Conservation (phyloP, 305 asterid species). For the Fraxinus xanthoxyloides region DNA sequence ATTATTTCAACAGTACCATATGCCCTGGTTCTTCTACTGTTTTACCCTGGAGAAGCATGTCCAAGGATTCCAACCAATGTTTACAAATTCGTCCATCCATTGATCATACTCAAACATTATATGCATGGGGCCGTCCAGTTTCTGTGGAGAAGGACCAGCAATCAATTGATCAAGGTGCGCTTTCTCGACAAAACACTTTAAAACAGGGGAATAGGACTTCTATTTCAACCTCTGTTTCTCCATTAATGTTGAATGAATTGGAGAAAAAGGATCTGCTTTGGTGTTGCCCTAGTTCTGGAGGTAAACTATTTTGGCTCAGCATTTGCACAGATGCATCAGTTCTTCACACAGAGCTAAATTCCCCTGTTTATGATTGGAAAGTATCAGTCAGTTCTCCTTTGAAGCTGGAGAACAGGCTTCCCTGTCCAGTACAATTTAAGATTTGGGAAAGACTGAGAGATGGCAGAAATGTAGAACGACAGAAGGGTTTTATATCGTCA, state of each 20-base stretch:
- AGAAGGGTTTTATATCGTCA: conserved; percentile 70
- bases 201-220: conserved; percentile 50
- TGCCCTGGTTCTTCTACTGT: conserved; percentile 59
- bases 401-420: conserved; percentile 95
- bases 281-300: conserved; percentile 77
- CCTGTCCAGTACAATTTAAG: conserved; percentile 75
- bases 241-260: conserved; percentile 74
- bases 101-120: conserved; percentile 54
- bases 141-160: conserved; percentile 70
- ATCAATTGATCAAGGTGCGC: conserved; percentile 59
- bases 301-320: conserved; percentile 82
- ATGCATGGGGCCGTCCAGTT: conserved; percentile 88
- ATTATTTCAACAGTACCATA: conserved; percentile 41
- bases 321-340: conserved; percentile 88
- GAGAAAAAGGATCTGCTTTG: conserved; percentile 91
- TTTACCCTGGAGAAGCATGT: conserved; percentile 90
- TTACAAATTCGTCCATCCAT: conserved; percentile 80
- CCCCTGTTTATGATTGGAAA: conserved; percentile 96
- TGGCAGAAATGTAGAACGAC: conserved; percentile 77
- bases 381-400: conserved; percentile 86
- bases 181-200: conserved; percentile 64
- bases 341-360: conserved; percentile 85
- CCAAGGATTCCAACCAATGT: conserved; percentile 64
- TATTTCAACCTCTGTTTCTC: conserved; percentile 37
- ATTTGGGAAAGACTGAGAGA: conserved; percentile 77